Conservation (phyloP, 2,329 filamentous ascomycete genomes). For the Bisporella sp. region DNA sequence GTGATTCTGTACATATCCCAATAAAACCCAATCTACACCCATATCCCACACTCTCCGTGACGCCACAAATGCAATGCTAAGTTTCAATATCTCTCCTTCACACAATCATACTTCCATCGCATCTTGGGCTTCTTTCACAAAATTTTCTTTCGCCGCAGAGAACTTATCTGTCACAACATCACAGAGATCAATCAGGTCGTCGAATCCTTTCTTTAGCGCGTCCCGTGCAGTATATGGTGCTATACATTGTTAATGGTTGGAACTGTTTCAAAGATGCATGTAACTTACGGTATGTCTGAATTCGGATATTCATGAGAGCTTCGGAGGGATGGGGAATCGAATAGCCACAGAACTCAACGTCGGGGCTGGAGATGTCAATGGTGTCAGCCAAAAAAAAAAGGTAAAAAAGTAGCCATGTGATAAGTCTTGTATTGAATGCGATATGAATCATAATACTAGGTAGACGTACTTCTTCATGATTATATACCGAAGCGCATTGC, state of each 20-base stretch:
- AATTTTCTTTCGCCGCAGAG: slow-evolving; percentile 52
- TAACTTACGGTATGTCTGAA: slow-evolving; percentile 85
- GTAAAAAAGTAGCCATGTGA: slow-evolving; percentile 5
- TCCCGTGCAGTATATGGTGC: slow-evolving; percentile 75
- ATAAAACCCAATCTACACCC: slow-evolving; percentile 20
- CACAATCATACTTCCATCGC: slow-evolving; percentile 2
- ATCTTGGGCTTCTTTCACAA: background rate
- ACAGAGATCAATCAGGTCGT: slow-evolving; percentile 84
- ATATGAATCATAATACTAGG: too few relatives aligned
- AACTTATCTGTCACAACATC: slow-evolving; percentile 94
- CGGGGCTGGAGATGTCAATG: slow-evolving; percentile 51
- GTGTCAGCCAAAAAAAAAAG: too few relatives aligned
- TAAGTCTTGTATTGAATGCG: too few relatives aligned
- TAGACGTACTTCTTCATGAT: slow-evolving; percentile 94
- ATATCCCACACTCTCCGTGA: slow-evolving; percentile 7
- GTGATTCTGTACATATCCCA: slow-evolving; percentile 28
- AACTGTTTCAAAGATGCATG: background rate
- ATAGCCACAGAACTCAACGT: slow-evolving; percentile 97
- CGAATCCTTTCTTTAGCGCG: slow-evolving; percentile 82
- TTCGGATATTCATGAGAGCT: slow-evolving; percentile 91
- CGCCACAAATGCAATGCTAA: slow-evolving; percentile 22
- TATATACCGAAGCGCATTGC: slow-evolving; percentile 87
- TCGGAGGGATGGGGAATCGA: slow-evolving; percentile 96
- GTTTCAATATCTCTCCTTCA: background rate
- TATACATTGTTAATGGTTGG: slow-evolving; percentile 31